These are phyloP conservation scores for Cladosporium halotolerans DNA, from an alignment of 2,329 filamentous ascomycete species.

Conservation along the genomic window DNA sequence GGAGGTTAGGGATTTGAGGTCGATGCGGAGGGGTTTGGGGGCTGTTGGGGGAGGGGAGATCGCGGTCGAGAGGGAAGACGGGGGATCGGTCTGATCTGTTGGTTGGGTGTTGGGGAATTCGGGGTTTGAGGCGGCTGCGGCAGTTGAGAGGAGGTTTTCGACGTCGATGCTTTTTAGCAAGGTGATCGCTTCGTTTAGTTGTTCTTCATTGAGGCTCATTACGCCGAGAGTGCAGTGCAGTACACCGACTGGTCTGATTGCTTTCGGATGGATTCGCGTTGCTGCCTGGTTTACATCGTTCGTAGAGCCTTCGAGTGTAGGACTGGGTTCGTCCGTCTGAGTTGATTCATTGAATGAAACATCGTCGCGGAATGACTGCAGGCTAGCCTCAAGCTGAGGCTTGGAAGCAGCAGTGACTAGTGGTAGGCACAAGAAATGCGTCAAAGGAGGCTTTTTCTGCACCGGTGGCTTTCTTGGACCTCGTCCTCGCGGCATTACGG, in stretches of 20 bases:
- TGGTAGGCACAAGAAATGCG: slow-evolving; percentile 72
- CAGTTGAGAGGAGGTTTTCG: slow-evolving; percentile 10
- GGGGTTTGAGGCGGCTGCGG: neutral
- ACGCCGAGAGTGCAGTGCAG: slow-evolving; percentile 83
- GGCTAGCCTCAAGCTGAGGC: slow-evolving; percentile 57
- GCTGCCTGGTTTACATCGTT: neutral
- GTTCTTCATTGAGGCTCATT: slow-evolving; percentile 60
- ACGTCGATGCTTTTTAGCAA: slow-evolving; percentile 30
- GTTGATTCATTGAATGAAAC: slow-evolving; percentile 30
- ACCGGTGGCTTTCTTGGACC: slow-evolving; percentile 19
- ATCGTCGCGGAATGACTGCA: slow-evolving; percentile 57
- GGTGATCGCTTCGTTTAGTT: slow-evolving; percentile 43
- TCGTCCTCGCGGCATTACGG: slow-evolving; percentile 8
- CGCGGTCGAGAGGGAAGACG: slow-evolving; percentile 10
- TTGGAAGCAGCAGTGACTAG: slow-evolving; percentile 57
- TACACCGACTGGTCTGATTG: slow-evolving; percentile 70
- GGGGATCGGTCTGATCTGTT: neutral
- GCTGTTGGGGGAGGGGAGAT: slow-evolving; percentile 13
- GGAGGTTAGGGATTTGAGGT: slow-evolving; percentile 46
- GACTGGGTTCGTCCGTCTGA: neutral
- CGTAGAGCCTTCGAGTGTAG: neutral
- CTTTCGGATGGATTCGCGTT: slow-evolving; percentile 37
- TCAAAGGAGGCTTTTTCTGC: slow-evolving; percentile 43
- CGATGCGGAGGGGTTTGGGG: slow-evolving; percentile 30
- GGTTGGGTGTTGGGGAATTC: neutral